Percentiles rank a stretch among this genome's conserved stretches.
Evolutionary conservation across 306 rosid genomes (phyloP).

Genomic region (Prunus fruticosa): DNA sequence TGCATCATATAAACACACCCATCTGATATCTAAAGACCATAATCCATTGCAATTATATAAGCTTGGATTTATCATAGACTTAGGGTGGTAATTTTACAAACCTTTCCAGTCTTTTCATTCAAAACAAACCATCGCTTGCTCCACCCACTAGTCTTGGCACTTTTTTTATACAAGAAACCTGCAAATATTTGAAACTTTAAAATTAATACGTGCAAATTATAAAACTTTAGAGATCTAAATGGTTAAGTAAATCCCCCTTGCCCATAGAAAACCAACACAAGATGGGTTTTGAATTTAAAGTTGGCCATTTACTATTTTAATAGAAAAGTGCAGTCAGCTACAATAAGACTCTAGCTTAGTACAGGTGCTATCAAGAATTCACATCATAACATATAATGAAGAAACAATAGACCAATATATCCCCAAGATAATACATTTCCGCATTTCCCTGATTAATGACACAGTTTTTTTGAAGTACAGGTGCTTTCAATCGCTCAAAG

Average conservation of each 20-base stretch:
- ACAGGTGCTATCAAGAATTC: neutral
- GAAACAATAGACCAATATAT: neutral
- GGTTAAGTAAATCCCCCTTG: neutral
- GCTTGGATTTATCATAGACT: neutral
- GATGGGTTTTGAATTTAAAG: conserved; percentile 6
- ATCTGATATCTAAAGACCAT: neutral
- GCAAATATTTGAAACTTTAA: conserved; percentile 11
- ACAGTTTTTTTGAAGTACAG: neutral
- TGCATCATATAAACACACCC: neutral
- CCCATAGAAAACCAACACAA: neutral
- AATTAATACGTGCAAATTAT: neutral
- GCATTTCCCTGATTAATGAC: conserved; percentile 13
- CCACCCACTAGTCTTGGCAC: conserved; percentile 93
- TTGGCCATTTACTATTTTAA: neutral
- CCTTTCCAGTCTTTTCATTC: conserved; percentile 97
- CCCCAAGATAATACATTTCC: neutral
- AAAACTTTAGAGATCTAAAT: neutral
- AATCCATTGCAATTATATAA: neutral
- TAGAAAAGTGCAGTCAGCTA: neutral
- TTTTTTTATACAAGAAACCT: conserved; percentile 87
- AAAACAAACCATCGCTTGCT: conserved; percentile 96
- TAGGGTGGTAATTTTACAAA: conserved; percentile 28
- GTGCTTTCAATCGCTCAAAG: neutral
- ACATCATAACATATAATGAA: neutral
- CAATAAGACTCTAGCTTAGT: neutral